Percentiles rank a stretch among this genome's conserved stretches.
These are phyloP conservation scores for Chrysopogon serrulatus DNA, from an alignment of 176 grass and related monocot genomes.

Conservation along the genomic window DNA sequence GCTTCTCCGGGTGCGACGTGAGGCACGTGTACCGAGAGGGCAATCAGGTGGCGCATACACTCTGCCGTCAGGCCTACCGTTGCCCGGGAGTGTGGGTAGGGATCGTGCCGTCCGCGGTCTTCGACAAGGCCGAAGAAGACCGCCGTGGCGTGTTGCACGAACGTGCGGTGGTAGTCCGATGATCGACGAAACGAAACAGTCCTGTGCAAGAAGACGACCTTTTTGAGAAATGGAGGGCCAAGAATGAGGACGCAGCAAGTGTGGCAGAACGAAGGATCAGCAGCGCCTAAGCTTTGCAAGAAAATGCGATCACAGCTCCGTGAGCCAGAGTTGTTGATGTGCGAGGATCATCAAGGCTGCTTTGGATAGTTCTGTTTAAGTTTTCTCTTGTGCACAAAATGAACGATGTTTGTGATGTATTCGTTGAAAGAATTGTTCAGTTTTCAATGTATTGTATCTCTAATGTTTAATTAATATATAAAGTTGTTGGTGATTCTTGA, in stretches of 20 bases:
- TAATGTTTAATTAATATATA: too few relatives aligned
- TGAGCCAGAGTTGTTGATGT: background rate
- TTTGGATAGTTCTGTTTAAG: background rate
- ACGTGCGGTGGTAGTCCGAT: background rate
- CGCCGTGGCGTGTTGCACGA: background rate
- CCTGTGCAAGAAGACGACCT: too few relatives aligned
- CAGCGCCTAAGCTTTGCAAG: too few relatives aligned
- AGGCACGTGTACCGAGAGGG: background rate
- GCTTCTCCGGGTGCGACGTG: background rate
- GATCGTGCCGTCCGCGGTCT: background rate
- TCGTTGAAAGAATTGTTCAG: too few relatives aligned
- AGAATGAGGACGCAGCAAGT: too few relatives aligned
- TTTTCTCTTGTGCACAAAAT: background rate
- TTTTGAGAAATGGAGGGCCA: too few relatives aligned
- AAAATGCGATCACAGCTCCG: background rate
- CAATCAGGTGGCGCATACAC: background rate
- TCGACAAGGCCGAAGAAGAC: background rate
- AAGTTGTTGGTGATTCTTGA: too few relatives aligned
- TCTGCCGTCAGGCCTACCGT: background rate
- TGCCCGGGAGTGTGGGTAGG: background rate
- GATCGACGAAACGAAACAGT: too few relatives aligned
- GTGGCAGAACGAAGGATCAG: too few relatives aligned
- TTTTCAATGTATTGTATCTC: too few relatives aligned
- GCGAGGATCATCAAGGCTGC: background rate
- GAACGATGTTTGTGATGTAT: background rate